These are phyloP conservation scores for Colletotrichum spinosum DNA, from an alignment of 2,329 filamentous ascomycete species.

Conservation along the genomic window DNA sequence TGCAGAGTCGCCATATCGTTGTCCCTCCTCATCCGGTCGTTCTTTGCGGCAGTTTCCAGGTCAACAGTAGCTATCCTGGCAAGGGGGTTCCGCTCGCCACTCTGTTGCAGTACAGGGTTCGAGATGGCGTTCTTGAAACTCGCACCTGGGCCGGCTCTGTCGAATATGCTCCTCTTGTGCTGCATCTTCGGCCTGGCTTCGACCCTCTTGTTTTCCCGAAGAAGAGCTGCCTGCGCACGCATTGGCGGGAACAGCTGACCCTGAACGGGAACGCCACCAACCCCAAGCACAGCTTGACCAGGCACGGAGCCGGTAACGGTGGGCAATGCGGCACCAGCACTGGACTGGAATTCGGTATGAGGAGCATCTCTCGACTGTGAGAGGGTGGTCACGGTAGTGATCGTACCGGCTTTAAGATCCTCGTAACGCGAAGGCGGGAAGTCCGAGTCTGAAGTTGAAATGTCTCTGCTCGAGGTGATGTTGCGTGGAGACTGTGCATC, in stretches of 20 bases:
- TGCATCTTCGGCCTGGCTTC: conserved; percentile 36
- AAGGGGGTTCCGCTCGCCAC: conserved; percentile 52
- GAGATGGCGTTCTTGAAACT: conserved; percentile 60
- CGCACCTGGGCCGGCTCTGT: conserved; percentile 40
- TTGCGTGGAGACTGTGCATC: conserved; percentile 52
- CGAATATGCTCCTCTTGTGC: conserved; percentile 45
- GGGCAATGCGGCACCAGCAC: conserved; percentile 47
- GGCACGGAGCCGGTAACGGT: conserved; percentile 51
- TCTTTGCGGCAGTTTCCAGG: conserved; percentile 59
- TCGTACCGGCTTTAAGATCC: conserved; percentile 58
- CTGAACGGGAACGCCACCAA: conserved; percentile 53
- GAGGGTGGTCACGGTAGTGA: conserved; percentile 51
- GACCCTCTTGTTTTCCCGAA: conserved; percentile 37
- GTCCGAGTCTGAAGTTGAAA: conserved; percentile 56
- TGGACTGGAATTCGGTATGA: conserved; percentile 35
- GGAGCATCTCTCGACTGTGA: conserved; percentile 47
- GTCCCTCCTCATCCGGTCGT: conserved; percentile 57
- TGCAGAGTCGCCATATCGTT: conserved; percentile 45
- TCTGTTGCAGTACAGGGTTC: conserved; percentile 57
- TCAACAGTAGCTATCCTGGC: conserved; percentile 62
- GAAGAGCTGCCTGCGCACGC: conserved; percentile 45
- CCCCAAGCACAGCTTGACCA: conserved; percentile 49
- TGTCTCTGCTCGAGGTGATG: conserved; percentile 48
- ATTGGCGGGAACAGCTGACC: conserved; percentile 56
- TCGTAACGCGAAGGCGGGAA: conserved; percentile 61